phyloP scores from a whole-genome alignment of 257 asterid genomes.

The Cruciata laevipes region DNA sequence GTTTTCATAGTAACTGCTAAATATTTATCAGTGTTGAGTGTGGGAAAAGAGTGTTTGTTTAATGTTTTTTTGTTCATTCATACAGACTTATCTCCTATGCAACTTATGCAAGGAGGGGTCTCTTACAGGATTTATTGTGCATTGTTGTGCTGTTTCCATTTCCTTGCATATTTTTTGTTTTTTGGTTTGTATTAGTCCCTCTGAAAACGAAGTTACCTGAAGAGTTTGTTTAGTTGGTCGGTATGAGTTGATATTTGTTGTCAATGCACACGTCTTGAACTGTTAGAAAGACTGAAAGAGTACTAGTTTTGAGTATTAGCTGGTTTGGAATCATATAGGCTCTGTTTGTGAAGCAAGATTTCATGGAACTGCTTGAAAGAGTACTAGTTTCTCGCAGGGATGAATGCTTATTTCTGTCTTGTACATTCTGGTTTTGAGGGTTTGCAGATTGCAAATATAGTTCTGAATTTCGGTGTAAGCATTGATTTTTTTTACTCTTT shows the following conservation, averaged over 20 bases:
- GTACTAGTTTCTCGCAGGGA: too few relatives aligned
- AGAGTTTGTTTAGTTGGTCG: neutral
- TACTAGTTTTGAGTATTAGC: neutral
- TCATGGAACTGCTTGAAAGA: too few relatives aligned
- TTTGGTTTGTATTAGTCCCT: neutral
- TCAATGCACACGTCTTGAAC: neutral
- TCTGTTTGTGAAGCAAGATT: too few relatives aligned
- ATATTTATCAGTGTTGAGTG: neutral
- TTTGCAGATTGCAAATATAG: neutral
- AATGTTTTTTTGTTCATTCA: too few relatives aligned
- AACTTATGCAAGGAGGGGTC: neutral
- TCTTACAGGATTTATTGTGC: neutral
- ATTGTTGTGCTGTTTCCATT: neutral
- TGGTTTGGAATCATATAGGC: neutral
- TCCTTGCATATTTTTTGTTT: neutral
- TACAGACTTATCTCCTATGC: too few relatives aligned
- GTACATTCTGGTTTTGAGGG: neutral
- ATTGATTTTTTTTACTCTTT: too few relatives aligned
- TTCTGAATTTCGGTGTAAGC: too few relatives aligned
- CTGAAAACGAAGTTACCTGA: neutral
- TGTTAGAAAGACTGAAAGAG: neutral
- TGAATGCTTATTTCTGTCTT: neutral
- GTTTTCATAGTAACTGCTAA: neutral
- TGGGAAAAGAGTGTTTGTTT: neutral
- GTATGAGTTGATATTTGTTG: neutral